Evolutionary conservation across 495 filamentous ascomycete genomes (phyloP).

Genomic region (Podospora didyma): DNA sequence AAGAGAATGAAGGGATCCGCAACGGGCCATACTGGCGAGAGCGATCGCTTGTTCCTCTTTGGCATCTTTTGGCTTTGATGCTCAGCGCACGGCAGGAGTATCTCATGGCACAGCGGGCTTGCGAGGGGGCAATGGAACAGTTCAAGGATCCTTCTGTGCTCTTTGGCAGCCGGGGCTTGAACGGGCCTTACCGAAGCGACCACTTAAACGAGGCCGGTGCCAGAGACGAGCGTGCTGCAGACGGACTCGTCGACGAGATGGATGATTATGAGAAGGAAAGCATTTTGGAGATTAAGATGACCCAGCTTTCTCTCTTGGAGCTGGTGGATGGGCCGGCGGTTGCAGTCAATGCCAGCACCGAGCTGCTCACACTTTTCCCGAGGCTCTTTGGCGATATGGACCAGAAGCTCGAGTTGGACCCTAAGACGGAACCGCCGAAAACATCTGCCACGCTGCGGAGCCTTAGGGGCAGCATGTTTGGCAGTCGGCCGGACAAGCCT

Average conservation of each 20-base stretch:
- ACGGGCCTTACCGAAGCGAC: constrained; percentile 48
- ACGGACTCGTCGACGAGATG: constrained; percentile 66
- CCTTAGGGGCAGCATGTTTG: constrained; percentile 71
- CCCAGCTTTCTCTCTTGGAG: constrained; percentile 80
- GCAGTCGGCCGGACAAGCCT: constrained; percentile 44
- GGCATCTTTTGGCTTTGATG: constrained; percentile 84
- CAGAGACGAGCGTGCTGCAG: constrained; percentile 30
- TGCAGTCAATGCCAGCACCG: constrained; percentile 78
- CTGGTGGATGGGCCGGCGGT: constrained; percentile 73
- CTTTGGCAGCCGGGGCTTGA: constrained; percentile 44
- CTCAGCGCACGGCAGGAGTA: constrained; percentile 86
- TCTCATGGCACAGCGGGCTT: constrained; percentile 69
- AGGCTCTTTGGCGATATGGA: constrained; percentile 64
- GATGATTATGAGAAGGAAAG: constrained; percentile 72
- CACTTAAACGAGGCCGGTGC: constrained; percentile 46
- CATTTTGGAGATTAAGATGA: constrained; percentile 90
- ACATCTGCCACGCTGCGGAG: constrained; percentile 71
- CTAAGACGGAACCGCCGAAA: constrained; percentile 53
- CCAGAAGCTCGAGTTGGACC: constrained; percentile 27
- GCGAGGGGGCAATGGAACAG: constrained; percentile 86
- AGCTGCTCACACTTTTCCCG: constrained; percentile 76
- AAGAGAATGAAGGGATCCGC: constrained; percentile 30
- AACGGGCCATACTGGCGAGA: constrained; percentile 45
- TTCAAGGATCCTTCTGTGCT: constrained; percentile 61
- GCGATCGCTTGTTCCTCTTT: constrained; percentile 61